A percentile compares a stretch with the other conserved stretches of the same genome.
Conservation (phyloP, 1,139 yeast genomes). For the Scheffersomyces stambukii region DNA sequence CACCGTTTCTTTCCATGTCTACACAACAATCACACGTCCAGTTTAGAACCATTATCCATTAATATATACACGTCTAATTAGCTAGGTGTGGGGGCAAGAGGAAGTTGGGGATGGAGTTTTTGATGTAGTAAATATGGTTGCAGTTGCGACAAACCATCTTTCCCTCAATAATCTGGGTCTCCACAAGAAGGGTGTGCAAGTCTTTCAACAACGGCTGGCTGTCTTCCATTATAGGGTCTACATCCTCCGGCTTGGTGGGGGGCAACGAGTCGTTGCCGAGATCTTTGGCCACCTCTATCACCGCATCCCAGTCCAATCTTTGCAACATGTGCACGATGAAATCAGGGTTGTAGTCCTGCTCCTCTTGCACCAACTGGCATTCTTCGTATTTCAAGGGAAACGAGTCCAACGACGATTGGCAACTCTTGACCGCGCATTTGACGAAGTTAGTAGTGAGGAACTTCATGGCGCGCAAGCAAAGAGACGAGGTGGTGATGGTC, state of each 20-base stretch:
- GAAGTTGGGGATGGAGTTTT: slow-evolving; percentile 92
- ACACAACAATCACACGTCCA: too few relatives aligned
- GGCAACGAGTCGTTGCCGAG: slow-evolving; percentile 70
- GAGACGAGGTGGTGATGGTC: not conserved
- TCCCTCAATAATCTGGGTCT: slow-evolving; percentile 84
- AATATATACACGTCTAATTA: slow-evolving; percentile 6
- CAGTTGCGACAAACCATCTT: slow-evolving; percentile 86
- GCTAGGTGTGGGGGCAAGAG: slow-evolving; percentile 84
- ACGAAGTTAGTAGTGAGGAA: slow-evolving; percentile 92
- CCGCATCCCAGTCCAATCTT: slow-evolving; percentile 85
- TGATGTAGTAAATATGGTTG: slow-evolving; percentile 81
- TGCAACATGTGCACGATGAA: slow-evolving; percentile 75
- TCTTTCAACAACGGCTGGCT: slow-evolving; percentile 63
- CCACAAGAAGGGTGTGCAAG: slow-evolving; percentile 72
- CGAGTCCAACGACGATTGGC: slow-evolving; percentile 69
- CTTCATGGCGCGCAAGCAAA: slow-evolving; percentile 51
- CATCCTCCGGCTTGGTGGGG: slow-evolving; percentile 56
- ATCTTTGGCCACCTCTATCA: slow-evolving; percentile 70
- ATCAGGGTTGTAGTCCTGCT: slow-evolving; percentile 79
- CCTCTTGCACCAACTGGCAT: slow-evolving; percentile 70
- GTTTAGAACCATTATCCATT: too few relatives aligned
- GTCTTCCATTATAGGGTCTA: slow-evolving; percentile 54
- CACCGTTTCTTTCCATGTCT: too few relatives aligned
- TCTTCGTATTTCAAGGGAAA: slow-evolving; percentile 78
- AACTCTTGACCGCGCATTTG: slow-evolving; percentile 82